phyloP scores from a whole-genome alignment of 1,284 basidiomycete genomes.

The Melampsora larici-populina region DNA sequence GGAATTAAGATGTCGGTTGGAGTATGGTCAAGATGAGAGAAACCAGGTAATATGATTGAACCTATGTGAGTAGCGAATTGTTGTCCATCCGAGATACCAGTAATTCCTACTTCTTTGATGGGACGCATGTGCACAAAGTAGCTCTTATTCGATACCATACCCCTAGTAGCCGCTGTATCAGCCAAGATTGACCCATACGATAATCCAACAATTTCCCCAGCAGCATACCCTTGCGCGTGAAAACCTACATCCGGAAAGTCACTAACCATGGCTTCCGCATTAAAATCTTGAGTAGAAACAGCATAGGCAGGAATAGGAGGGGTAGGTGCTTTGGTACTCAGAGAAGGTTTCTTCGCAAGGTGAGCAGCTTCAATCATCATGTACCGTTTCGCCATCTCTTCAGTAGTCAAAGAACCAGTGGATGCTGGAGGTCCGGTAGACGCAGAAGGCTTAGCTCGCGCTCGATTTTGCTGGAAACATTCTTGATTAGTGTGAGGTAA shows the following conservation, averaged over 20 bases:
- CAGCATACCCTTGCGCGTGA: background rate
- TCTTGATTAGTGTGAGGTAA: no score
- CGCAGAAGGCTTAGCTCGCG: no score
- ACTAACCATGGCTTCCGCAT: background rate
- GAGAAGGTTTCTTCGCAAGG: background rate
- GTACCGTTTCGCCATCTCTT: background rate
- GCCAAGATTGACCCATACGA: background rate
- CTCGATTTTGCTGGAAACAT: no score
- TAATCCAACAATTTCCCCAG: no score
- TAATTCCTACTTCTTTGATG: background rate
- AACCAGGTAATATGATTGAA: background rate
- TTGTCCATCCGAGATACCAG: background rate
- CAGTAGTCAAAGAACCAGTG: no score
- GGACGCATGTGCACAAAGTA: background rate
- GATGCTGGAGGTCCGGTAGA: no score
- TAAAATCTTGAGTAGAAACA: background rate
- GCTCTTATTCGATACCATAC: background rate
- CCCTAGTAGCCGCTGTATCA: background rate
- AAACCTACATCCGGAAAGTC: background rate
- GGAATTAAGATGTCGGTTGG: background rate
- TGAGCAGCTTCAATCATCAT: background rate
- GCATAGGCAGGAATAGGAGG: background rate
- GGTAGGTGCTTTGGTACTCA: no score
- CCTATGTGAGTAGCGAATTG: background rate
- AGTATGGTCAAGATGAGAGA: background rate